Evolutionary conservation across 2,329 filamentous ascomycete species (phyloP).

Genomic region (Capronia coronata): DNA sequence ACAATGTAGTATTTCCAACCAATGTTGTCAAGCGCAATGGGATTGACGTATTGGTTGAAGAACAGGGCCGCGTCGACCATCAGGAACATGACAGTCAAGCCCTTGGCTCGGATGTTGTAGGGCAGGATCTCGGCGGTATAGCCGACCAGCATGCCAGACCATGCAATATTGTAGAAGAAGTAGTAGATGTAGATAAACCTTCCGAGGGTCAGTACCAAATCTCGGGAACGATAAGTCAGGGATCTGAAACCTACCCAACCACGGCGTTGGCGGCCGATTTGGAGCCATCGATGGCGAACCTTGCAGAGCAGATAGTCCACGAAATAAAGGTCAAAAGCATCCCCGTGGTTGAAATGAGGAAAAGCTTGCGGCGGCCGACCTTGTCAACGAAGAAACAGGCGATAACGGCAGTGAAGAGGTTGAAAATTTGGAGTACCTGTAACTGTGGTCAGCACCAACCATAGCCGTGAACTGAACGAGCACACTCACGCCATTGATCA

Average conservation of each 20-base stretch:
- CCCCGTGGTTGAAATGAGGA: conserved; percentile 36
- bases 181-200: conserved; percentile 38
- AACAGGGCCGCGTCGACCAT: conserved; percentile 30
- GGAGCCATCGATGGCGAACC: conserved; percentile 35
- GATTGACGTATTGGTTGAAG: conserved; percentile 34
- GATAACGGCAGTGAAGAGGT: conserved; percentile 35
- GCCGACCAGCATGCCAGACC: conserved; percentile 29
- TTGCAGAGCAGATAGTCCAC: conserved; percentile 34
- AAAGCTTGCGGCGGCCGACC: conserved; percentile 39
- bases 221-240: conserved; percentile 41
- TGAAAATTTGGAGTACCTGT: conserved; percentile 35
- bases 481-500: conserved; percentile 35
- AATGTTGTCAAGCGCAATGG: conserved; percentile 32
- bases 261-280: conserved; percentile 35
- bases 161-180: conserved; percentile 35
- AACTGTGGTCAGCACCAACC: too few relatives aligned
- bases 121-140: conserved; percentile 46
- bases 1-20: conserved; percentile 37
- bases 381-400: conserved; percentile 36
- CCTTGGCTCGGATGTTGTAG: conserved; percentile 35
- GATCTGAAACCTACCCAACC: conserved; percentile 37
- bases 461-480: too few relatives aligned
- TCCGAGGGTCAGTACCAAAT: conserved; percentile 39
- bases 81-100: conserved; percentile 33
- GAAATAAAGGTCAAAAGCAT: conserved; percentile 42